Conservation (phyloP, 345 rosid species). For the Melaleuca alternifolia region DNA sequence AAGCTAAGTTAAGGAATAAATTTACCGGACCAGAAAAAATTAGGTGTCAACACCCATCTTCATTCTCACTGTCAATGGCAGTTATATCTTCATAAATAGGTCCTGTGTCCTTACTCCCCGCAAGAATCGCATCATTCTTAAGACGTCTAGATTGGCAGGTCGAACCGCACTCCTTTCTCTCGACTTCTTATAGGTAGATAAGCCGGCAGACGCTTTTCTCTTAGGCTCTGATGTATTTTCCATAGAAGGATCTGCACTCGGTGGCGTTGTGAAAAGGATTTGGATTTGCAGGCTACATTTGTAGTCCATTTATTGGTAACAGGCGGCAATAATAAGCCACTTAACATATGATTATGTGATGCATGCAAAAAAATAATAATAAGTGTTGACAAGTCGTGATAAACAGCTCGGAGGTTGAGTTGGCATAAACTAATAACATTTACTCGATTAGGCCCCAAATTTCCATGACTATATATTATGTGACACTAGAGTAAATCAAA, state of each 20-base stretch:
- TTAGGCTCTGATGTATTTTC: neutral
- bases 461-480: neutral
- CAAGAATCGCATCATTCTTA: neutral
- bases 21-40: too few species aligned
- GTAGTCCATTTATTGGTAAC: neutral
- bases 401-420: neutral
- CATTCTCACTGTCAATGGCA: conserved; percentile 22
- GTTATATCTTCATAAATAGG: conserved; percentile 16
- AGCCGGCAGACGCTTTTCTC: neutral
- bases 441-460: neutral
- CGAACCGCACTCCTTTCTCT: neutral
- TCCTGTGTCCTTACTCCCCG: conserved; percentile 7
- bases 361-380: neutral
- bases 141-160: conserved; percentile 33
- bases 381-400: neutral
- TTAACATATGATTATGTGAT: neutral
- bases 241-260: neutral
- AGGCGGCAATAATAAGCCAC: neutral
- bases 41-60: too few species aligned
- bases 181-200: neutral
- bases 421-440: neutral
- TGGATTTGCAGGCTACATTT: neutral
- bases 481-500: neutral
- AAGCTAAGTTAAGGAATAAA: too few species aligned
- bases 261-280: neutral